These are phyloP conservation scores for Claviceps sorghi DNA, from an alignment of 2,329 filamentous ascomycete species.

Conservation along the genomic window DNA sequence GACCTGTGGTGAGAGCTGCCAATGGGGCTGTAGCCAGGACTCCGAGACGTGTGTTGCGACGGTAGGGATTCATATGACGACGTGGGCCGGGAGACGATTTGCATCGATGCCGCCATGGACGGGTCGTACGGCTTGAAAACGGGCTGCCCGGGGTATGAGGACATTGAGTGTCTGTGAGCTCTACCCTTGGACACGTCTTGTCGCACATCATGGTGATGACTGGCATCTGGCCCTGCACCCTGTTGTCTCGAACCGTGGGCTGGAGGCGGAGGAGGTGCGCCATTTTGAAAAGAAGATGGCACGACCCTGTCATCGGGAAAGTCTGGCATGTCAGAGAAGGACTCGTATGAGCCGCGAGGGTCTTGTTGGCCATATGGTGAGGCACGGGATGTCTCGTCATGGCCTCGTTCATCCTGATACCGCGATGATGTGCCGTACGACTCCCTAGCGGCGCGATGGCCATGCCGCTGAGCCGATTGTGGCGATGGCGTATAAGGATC, in stretches of 20 bases:
- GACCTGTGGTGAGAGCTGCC: constrained; percentile 33
- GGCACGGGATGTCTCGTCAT: constrained; percentile 16
- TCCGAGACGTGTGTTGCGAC: constrained; percentile 36
- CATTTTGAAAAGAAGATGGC: constrained; percentile 24
- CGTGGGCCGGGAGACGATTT: constrained; percentile 13
- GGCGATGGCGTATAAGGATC: constrained; percentile 22
- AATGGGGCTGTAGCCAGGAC: constrained; percentile 29
- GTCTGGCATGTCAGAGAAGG: constrained; percentile 20
- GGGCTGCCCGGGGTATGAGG: constrained; percentile 38
- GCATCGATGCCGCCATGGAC: constrained; percentile 23
- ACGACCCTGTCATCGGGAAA: constrained; percentile 20
- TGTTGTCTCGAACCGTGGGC: constrained; percentile 36
- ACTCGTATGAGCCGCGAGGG: constrained; percentile 20
- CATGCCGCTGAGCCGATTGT: constrained; percentile 16
- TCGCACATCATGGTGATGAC: constrained; percentile 33
- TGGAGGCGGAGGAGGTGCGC: constrained; percentile 41
- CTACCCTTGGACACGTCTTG: constrained; percentile 44
- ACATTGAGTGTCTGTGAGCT: constrained; percentile 37
- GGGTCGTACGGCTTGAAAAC: constrained; percentile 38
- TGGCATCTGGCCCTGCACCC: constrained; percentile 27
- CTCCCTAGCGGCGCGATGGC: constrained; percentile 20
- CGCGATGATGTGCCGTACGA: constrained; percentile 20
- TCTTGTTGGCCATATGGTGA: constrained; percentile 25
- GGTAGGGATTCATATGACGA: constrained; percentile 22
- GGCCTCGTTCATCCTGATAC: constrained; percentile 23